Base-by-base conservation (phyloP, 1,284 basidiomycete genomes). In the Crucibulum parvulum region DNA sequence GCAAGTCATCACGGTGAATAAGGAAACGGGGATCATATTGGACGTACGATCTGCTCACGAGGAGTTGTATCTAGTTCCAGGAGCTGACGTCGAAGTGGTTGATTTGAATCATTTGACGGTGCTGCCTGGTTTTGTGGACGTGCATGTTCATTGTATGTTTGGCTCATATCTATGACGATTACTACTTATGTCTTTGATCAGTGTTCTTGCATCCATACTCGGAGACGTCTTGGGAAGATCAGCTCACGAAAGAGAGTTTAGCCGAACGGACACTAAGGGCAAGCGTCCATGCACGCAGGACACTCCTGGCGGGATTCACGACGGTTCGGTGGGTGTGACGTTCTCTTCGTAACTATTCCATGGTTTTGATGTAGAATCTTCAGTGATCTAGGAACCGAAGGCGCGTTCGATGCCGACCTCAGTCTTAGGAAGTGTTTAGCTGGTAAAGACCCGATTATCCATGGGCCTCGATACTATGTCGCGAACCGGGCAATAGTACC, bases 321-420 rank as follows among this genome's bases (percentile, higher is more conserved):
- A 82, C 86, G 6, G 87, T 90, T n/a, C 77, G 86, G 87, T 87
- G 46, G 48, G 79, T 68, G 46, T 16, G 54, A 43, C 46, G 43
- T 36, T 37, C 37, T 52, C 15, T 34, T 7, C 38, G 61, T 38
- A 38, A 24, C 24, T 4, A 24, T 24, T 24, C 24, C 24, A 24
- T 24, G 24, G 24, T 24, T 24, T 24, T 24, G 24, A 24, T 24
- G 24, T 24, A 24, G 24, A 4, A 24, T 4, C 24, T 24, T 24
- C 34, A 88, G 87, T 24, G 86, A 90, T 66, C 78, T 90, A 11
- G 87, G 88, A 18, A 89, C 87, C 2, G 88, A 90, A 69, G 88
- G 87, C 2, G 87, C 87, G 5, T 83, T 75, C 34, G 88, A 89
- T 65, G 86, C 87, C 6, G 87, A 90, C 66, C 75, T 89, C n/a